These are phyloP conservation scores for Coleophoma eucalyptorum DNA, from an alignment of 2,329 filamentous ascomycete genomes.

Conservation along the genomic window DNA sequence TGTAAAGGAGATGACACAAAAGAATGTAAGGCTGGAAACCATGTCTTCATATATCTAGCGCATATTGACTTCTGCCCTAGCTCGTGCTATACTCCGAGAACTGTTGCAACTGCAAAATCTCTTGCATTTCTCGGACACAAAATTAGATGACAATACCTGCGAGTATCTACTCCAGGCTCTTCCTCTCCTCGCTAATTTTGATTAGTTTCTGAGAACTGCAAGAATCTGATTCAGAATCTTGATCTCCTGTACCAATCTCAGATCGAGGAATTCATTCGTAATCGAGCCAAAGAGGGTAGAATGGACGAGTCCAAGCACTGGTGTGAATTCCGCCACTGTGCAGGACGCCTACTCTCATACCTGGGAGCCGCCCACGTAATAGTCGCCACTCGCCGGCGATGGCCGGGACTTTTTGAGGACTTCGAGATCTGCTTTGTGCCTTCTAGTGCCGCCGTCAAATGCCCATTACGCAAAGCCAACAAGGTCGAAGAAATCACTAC, in stretches of 20 bases:
- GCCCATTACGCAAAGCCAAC: background rate
- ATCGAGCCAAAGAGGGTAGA: conserved; percentile 12
- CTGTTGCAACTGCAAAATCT: conserved; percentile 2
- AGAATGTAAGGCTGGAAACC: conserved; percentile 3
- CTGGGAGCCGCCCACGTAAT: conserved; percentile 18
- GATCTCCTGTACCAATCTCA: conserved; percentile 10
- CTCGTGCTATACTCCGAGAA: conserved; percentile 1
- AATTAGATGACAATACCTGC: conserved; percentile 3
- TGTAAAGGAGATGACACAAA: conserved; percentile 3
- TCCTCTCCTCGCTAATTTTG: background rate
- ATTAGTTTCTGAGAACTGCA: conserved; percentile 6
- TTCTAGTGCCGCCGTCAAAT: conserved; percentile 2
- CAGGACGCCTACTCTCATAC: conserved; percentile 25
- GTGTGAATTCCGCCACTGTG: conserved; percentile 21
- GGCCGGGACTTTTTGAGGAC: conserved; percentile 11
- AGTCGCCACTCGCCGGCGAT: conserved; percentile 14
- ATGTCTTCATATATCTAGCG: background rate
- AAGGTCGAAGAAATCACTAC: conserved; percentile 1
- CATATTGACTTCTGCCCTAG: conserved; percentile 2
- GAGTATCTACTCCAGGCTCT: conserved; percentile 1
- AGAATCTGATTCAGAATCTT: conserved; percentile 3
- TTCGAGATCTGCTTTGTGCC: conserved; percentile 5
- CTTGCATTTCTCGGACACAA: conserved; percentile 1
- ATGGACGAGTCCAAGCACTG: conserved; percentile 15
- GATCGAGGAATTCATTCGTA: conserved; percentile 21